phyloP scores from a whole-genome alignment of 2,329 filamentous ascomycete species.

The Elsinoe batatas region DNA sequence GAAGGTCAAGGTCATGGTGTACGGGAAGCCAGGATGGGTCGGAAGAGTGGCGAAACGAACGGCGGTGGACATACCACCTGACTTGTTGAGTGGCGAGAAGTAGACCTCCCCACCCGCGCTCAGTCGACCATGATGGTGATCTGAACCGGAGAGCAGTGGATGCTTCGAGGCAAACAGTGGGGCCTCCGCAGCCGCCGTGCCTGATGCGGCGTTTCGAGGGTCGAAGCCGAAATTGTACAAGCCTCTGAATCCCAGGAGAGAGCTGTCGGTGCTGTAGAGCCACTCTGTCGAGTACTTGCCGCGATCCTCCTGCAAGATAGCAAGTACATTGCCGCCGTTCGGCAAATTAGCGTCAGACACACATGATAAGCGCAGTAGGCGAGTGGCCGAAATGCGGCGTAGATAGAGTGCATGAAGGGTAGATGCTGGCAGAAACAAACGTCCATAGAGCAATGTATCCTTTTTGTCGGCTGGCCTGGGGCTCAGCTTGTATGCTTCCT shows the following conservation, averaged over 20 bases:
- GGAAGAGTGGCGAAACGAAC: conserved; percentile 82
- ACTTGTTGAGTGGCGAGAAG: conserved; percentile 91
- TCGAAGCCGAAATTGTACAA: conserved; percentile 91
- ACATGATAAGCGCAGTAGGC: conserved; percentile 70
- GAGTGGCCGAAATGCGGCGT: conserved; percentile 62
- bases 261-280: conserved; percentile 84
- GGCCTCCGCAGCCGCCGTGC: not conserved
- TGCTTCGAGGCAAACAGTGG: conserved; percentile 18
- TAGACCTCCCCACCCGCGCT: conserved; percentile 89
- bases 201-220: conserved; percentile 31
- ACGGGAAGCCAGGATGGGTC: conserved; percentile 70
- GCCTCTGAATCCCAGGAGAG: conserved; percentile 74
- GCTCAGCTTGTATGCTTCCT: conserved; percentile 41
- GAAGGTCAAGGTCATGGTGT: conserved; percentile 85
- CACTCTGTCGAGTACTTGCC: conserved; percentile 85
- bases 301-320: conserved; percentile 67
- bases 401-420: conserved; percentile 80
- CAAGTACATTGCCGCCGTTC: conserved; percentile 67
- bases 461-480: conserved; percentile 40
- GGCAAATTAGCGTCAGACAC: conserved; percentile 63
- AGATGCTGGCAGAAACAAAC: conserved; percentile 73
- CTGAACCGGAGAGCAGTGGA: conserved; percentile 26
- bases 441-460: conserved; percentile 62
- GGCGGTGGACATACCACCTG: conserved; percentile 80
- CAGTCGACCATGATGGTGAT: conserved; percentile 68